Percentiles rank a stretch among this genome's conserved stretches.
phyloP scores from a whole-genome alignment of 2,329 filamentous ascomycete genomes.

The Xylaria sp. region DNA sequence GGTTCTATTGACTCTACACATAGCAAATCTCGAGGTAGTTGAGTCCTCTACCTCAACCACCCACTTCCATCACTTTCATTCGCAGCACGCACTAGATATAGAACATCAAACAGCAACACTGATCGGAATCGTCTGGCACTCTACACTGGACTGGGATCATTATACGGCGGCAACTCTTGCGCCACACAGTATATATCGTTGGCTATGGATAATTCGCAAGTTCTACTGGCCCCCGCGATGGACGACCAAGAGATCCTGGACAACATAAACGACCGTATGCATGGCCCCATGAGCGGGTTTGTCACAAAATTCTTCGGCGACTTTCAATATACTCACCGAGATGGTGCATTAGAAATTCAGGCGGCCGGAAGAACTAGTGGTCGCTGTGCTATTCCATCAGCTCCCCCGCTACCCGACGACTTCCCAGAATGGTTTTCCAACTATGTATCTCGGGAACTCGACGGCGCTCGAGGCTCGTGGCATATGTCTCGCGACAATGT shows the following conservation, averaged over 20 bases:
- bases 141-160: background rate
- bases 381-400: constrained; percentile 28
- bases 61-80: no score
- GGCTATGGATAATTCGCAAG: constrained; percentile 25
- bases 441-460: constrained; percentile 28
- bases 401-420: constrained; percentile 31
- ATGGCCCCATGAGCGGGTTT: constrained; percentile 41
- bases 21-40: no score
- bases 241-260: constrained; percentile 40
- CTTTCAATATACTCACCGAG: constrained; percentile 33
- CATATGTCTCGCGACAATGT: constrained; percentile 24
- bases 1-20: no score
- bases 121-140: background rate
- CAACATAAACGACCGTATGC: constrained; percentile 41
- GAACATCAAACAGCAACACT: background rate
- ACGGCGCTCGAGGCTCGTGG: constrained; percentile 38
- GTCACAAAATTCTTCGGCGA: constrained; percentile 39
- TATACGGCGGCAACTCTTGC: background rate
- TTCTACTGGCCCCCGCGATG: constrained; percentile 7
- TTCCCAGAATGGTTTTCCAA: constrained; percentile 39
- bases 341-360: constrained; percentile 31
- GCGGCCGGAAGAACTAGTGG: constrained; percentile 21
- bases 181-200: constrained; percentile 3
- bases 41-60: no score
- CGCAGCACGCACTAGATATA: background rate